Evolutionary conservation across 179 eudicot species (phyloP).

Genomic region (Sideroxylon spinosum): DNA sequence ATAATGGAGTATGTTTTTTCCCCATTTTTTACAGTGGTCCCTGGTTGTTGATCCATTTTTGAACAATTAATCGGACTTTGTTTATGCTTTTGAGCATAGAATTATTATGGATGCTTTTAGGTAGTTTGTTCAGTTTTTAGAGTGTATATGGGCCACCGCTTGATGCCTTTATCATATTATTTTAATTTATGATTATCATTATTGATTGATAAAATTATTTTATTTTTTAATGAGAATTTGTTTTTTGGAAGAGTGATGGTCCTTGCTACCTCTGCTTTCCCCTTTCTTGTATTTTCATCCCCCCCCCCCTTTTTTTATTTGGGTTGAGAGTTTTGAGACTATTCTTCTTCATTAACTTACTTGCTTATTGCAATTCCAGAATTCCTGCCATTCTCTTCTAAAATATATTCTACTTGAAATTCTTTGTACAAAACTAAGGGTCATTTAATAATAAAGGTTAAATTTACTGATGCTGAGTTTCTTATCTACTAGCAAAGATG

Average conservation of each 20-base stretch:
- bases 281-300: not conserved
- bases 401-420: not conserved
- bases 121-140: too few species aligned
- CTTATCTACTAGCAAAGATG: slow-evolving; percentile 8
- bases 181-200: too few species aligned
- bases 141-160: too few species aligned
- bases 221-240: too few species aligned
- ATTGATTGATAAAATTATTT: not conserved
- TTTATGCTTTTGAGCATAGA: too few species aligned
- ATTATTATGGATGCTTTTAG: too few species aligned
- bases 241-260: not conserved
- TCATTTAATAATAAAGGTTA: not conserved
- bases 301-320: not conserved
- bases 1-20: too few species aligned
- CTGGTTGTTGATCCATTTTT: too few species aligned
- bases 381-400: not conserved
- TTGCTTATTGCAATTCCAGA: not conserved
- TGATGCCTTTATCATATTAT: too few species aligned
- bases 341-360: not conserved
- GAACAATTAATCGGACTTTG: too few species aligned
- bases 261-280: not conserved
- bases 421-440: not conserved
- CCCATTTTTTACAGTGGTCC: too few species aligned
- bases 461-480: not conserved
- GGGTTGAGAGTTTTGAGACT: not conserved